Evolutionary conservation across 1,139 yeast species (phyloP).

Genomic region (Yueomyces sp.): DNA sequence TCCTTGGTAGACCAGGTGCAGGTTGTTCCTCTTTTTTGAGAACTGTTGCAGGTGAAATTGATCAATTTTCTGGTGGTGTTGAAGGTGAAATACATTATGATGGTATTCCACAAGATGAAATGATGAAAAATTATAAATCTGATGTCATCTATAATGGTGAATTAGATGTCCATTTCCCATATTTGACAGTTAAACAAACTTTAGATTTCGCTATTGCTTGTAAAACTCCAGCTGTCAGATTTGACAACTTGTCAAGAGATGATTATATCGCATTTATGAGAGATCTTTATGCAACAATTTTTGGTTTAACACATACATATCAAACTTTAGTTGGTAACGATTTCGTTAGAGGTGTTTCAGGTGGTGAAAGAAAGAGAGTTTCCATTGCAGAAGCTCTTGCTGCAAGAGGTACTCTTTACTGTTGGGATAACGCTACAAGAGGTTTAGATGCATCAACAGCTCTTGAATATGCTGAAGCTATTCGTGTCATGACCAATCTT

Average conservation of each 20-base stretch:
- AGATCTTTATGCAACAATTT: slow-evolving; percentile 39
- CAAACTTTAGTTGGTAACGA: slow-evolving; percentile 63
- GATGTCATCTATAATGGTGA: slow-evolving; percentile 43
- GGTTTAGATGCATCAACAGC: slow-evolving; percentile 53
- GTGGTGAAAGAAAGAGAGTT: slow-evolving; percentile 78
- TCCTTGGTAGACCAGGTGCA: slow-evolving; percentile 56
- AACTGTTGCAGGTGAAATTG: slow-evolving; percentile 39
- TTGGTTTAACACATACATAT: slow-evolving; percentile 52
- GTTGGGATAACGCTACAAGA: slow-evolving; percentile 56
- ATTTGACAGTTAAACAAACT: slow-evolving; percentile 40
- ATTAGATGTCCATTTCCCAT: slow-evolving; percentile 42
- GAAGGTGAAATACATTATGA: slow-evolving; percentile 31
- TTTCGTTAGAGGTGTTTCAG: slow-evolving; percentile 66
- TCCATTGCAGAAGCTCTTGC: slow-evolving; percentile 55
- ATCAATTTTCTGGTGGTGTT: slow-evolving; percentile 24
- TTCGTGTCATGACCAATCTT: slow-evolving; percentile 29
- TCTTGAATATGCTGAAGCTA: slow-evolving; percentile 32
- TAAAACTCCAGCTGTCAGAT: slow-evolving; percentile 30
- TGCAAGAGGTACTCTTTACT: slow-evolving; percentile 37
- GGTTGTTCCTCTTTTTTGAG: slow-evolving; percentile 52
- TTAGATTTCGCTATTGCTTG: slow-evolving; percentile 29
- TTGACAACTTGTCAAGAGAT: slow-evolving; percentile 28
- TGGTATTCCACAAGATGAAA: slow-evolving; percentile 37
- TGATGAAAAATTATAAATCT: slow-evolving; percentile 34
- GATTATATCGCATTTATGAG: slow-evolving; percentile 37